These are phyloP conservation scores for Rehmannia glutinosa DNA, from an alignment of 257 asterid genomes.

Conservation along the genomic window DNA sequence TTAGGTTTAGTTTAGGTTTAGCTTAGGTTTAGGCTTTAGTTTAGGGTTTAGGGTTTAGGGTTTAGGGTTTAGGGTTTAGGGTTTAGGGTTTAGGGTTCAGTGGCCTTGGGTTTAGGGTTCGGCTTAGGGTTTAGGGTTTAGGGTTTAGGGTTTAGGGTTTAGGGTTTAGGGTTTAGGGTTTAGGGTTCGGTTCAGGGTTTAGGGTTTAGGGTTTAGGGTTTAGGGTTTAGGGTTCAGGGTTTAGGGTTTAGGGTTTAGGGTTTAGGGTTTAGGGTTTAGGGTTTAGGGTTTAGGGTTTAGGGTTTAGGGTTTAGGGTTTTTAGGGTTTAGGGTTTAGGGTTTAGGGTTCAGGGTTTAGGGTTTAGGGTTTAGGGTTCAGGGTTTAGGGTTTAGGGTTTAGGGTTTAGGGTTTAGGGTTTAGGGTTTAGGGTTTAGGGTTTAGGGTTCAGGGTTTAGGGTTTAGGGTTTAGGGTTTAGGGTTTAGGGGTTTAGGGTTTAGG, in stretches of 20 bases:
- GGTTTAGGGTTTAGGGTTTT: neutral
- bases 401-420: too few relatives aligned
- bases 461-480: too few relatives aligned
- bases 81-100: neutral
- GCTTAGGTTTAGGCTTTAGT: conserved; percentile 21
- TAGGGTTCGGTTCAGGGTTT: neutral
- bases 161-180: neutral
- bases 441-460: too few relatives aligned
- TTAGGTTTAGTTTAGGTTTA: conserved; percentile 18
- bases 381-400: too few relatives aligned
- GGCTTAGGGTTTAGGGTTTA: neutral
- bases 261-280: neutral
- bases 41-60: neutral
- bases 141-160: neutral
- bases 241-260: neutral
- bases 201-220: neutral
- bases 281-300: neutral
- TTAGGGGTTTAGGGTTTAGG: too few relatives aligned
- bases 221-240: neutral
- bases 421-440: too few relatives aligned
- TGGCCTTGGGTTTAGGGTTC: neutral
- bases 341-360: neutral
- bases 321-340: neutral
- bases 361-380: neutral
- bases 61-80: neutral